phyloP scores from a whole-genome alignment of 768 basidiomycete genomes.

The Auriscalpium microsporum region DNA sequence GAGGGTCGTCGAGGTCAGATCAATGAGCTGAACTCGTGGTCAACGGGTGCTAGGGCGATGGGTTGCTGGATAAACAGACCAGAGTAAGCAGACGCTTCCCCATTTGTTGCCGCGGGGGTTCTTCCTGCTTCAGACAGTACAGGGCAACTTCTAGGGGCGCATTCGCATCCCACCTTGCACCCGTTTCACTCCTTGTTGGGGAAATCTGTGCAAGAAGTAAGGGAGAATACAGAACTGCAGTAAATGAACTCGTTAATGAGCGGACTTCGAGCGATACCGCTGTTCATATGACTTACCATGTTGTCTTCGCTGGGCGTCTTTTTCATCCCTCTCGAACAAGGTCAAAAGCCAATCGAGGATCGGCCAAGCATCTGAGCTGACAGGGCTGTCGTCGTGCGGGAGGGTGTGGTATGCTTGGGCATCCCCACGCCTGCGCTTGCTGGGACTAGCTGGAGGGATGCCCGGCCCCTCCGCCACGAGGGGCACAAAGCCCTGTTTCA shows the following conservation, averaged over 20 bases:
- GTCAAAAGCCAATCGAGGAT: constrained; percentile 60
- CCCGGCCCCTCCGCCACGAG: not conserved
- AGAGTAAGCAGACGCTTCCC: constrained; percentile 23
- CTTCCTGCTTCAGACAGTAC: constrained; percentile 21
- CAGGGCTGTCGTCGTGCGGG: constrained; percentile 20
- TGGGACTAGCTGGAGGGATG: constrained; percentile 8
- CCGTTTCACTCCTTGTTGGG: constrained; percentile 36
- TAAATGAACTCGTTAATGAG: not conserved
- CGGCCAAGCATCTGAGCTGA: constrained; percentile 62
- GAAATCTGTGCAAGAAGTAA: constrained; percentile 55
- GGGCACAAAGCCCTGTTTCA: constrained; percentile 10
- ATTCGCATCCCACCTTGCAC: constrained; percentile 48
- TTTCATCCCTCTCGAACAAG: constrained; percentile 64
- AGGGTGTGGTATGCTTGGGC: constrained; percentile 20
- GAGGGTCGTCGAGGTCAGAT: constrained; percentile 24
- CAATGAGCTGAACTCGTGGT: constrained; percentile 22
- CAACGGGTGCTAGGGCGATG: not conserved
- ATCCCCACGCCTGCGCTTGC: constrained; percentile 20
- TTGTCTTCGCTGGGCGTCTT: constrained; percentile 7
- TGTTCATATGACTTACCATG: constrained; percentile 22
- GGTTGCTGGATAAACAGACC: constrained; percentile 17
- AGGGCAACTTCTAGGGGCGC: constrained; percentile 39
- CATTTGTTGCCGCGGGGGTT: constrained; percentile 10
- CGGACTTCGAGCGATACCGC: no score
- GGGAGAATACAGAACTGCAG: constrained; percentile 37